These are phyloP conservation scores for Tricholoma terreum DNA, from an alignment of 768 basidiomycete genomes.

Conservation along the genomic window DNA sequence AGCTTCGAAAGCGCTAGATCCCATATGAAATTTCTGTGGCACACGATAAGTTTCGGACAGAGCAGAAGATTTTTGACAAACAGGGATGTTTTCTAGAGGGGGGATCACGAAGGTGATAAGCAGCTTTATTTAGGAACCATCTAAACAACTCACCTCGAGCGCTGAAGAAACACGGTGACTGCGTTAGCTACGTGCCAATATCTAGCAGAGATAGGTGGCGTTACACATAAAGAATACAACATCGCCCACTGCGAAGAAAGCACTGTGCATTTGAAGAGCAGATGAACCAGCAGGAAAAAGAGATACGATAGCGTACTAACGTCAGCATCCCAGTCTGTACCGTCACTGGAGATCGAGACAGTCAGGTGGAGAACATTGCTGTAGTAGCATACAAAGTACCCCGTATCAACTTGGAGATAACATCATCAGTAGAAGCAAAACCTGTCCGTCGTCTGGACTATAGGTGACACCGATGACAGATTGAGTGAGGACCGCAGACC, in stretches of 20 bases:
- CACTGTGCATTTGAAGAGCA: conserved; percentile 19
- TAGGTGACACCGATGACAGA: neutral
- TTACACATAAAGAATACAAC: conserved; percentile 46
- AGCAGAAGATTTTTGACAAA: conserved; percentile 20
- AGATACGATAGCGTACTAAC: conserved; percentile 14
- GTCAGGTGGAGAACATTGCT: neutral
- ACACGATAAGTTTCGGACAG: neutral
- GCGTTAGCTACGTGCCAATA: neutral
- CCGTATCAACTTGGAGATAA: conserved; percentile 30
- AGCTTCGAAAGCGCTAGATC: conserved; percentile 47
- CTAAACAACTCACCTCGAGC: neutral
- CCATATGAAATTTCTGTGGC: conserved; percentile 46
- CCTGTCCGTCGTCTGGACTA: conserved; percentile 38
- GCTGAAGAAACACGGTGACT: neutral
- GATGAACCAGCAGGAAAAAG: neutral
- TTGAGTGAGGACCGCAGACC: neutral
- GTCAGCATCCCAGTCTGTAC: conserved; percentile 44
- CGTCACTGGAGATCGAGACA: conserved; percentile 23
- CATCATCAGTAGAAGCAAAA: conserved; percentile 31
- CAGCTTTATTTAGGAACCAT: neutral
- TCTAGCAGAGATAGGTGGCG: conserved; percentile 5
- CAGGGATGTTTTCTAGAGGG: conserved; percentile 40
- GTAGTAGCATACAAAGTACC: conserved; percentile 11
- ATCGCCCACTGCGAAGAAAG: conserved; percentile 41
- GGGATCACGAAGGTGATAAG: neutral